Base-by-base conservation (phyloP, 148 eudicot species). In the Fagopyrum homotropicum region DNA sequence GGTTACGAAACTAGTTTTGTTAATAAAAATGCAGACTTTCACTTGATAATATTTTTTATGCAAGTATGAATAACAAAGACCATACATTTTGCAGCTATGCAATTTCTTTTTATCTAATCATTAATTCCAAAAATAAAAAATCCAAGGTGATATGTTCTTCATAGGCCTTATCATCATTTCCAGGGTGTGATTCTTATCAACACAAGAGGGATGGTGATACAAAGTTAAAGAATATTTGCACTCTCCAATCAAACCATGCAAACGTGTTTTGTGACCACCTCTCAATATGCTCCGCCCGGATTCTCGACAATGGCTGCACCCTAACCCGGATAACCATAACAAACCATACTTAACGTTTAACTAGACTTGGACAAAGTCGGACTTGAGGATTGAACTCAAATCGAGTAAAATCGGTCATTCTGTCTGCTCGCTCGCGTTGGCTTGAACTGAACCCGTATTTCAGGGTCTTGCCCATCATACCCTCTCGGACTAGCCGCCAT, bases 101-200 rank as follows among this genome's bases (percentile, higher is more conserved):
- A 40, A 14, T 51, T 47, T 47, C 9, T 12, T 49, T 12, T 9
- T 49, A 12, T 49, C 12, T 30, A 35, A 63, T 2, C 1, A 11
- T 10, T 57, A 26, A 19, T 57, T 8, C 63, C 5, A 19, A 57
- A 57, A 63, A 22, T 22, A 22, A 22, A 22, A 22, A 10, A 63
- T 3, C 69, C 44, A 63, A 66, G 1, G 19, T 66, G 46, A 66
- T 66, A 14, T 66, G 47, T 40, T 66, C 71, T 66, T 16, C 47
- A 66, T 35, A 66, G 71, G 71, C 47, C 71, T 66, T 66, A 80
- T 83, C 85, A 48, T 75, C 85, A 48, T 75, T 63, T 79, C 71
- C 78, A 69, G 35, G 63, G 75, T 68, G 77, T 78, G 79, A 79
- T 78, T 78, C 85, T 86, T 79, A 86, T 86, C 89, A 82, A 22